Conservation (phyloP, 257 asterid species). For the Thymus quinquecostatus region DNA sequence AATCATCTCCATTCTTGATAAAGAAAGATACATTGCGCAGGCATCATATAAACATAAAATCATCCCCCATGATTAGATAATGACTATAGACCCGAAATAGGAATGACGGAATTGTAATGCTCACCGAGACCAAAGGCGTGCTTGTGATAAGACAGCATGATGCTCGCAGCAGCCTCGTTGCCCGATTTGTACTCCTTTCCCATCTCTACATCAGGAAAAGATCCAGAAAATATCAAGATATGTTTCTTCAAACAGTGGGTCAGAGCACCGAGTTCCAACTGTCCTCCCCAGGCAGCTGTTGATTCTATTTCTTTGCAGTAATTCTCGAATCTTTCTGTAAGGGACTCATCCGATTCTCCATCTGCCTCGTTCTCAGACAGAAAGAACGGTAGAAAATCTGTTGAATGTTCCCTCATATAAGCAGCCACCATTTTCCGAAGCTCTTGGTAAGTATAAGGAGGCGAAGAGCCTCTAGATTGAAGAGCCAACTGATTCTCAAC, state of each 20-base stretch:
- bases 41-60: slow-evolving; percentile 3
- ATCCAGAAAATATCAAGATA: slow-evolving; percentile 78
- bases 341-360: slow-evolving; percentile 55
- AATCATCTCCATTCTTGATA: slow-evolving; percentile 6
- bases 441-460: slow-evolving; percentile 62
- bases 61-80: background rate
- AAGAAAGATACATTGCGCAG: slow-evolving; percentile 7
- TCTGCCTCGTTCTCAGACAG: slow-evolving; percentile 61
- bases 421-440: slow-evolving; percentile 85
- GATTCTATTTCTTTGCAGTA: slow-evolving; percentile 86
- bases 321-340: slow-evolving; percentile 67
- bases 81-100: slow-evolving; percentile 37
- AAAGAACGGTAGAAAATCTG: slow-evolving; percentile 81
- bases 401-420: slow-evolving; percentile 73
- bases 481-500: slow-evolving; percentile 85
- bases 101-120: slow-evolving; percentile 92
- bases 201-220: slow-evolving; percentile 99
- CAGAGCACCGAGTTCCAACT: slow-evolving; percentile 89
- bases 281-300: slow-evolving; percentile 99
- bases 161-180: slow-evolving; percentile 43
- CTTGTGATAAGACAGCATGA: slow-evolving; percentile 80
- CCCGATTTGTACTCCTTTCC: slow-evolving; percentile 87
- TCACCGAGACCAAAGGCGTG: slow-evolving; percentile 98
- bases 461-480: slow-evolving; percentile 60
- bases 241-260: slow-evolving; percentile 90